These are phyloP conservation scores for Beverwykella pulmonaria DNA, from an alignment of 495 filamentous ascomycete species.

Conservation along the genomic window DNA sequence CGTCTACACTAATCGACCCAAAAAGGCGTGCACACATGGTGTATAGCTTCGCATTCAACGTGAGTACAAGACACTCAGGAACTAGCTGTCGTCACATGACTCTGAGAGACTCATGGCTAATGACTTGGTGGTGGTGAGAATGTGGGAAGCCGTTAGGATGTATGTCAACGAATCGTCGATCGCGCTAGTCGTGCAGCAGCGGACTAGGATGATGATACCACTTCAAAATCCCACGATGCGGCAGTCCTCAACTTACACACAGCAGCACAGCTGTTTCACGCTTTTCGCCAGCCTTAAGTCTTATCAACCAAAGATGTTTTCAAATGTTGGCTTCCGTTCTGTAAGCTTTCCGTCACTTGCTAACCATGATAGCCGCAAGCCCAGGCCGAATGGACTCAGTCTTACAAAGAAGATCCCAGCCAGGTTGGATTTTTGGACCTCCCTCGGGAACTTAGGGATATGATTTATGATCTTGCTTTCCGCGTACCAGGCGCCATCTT, in stretches of 20 bases:
- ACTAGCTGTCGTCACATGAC: too few relatives aligned
- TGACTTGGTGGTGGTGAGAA: not conserved
- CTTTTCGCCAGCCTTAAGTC: not conserved
- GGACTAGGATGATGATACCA: not conserved
- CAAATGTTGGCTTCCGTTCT: not conserved
- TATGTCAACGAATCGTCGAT: not conserved
- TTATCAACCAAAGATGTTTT: not conserved
- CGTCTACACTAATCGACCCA: not conserved
- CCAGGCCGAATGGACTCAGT: slow-evolving; percentile 17
- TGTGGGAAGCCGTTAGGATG: not conserved
- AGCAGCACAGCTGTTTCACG: not conserved
- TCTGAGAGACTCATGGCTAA: too few relatives aligned
- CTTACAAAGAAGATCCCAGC: slow-evolving; percentile 6
- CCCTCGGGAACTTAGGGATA: slow-evolving; percentile 18
- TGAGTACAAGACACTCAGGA: not conserved
- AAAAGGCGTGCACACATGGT: not conserved
- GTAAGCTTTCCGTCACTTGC: not conserved
- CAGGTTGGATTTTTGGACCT: slow-evolving; percentile 19
- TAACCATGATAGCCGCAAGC: not conserved
- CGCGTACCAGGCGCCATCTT: slow-evolving; percentile 18
- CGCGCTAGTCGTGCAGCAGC: not conserved
- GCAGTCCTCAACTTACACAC: not conserved
- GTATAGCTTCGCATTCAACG: not conserved
- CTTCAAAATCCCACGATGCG: not conserved
- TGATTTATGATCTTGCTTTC: slow-evolving; percentile 14